These are phyloP conservation scores for Glycyrrhiza uralensis DNA, from an alignment of 306 rosid genomes.

Conservation along the genomic window DNA sequence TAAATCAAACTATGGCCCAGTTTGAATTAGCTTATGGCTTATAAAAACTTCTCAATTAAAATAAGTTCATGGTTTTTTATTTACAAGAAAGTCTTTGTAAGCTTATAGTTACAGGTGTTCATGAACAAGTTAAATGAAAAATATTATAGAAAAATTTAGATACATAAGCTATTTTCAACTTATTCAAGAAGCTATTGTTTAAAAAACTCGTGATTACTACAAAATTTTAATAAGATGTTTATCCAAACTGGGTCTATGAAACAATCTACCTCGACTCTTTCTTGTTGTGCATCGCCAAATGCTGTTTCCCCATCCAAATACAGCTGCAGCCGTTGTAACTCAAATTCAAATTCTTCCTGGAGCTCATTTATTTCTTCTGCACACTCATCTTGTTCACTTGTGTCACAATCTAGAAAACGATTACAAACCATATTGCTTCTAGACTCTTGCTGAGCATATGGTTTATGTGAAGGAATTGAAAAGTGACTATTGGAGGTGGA, in stretches of 20 bases:
- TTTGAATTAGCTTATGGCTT: no score
- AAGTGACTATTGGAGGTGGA: slow-evolving; percentile 38
- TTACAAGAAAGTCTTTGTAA: no score
- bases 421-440: slow-evolving; percentile 25
- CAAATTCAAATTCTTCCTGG: slow-evolving; percentile 73
- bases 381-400: slow-evolving; percentile 33
- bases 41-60: no score
- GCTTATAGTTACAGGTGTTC: no score
- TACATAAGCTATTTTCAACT: no score
- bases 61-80: no score
- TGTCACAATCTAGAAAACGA: slow-evolving; percentile 20
- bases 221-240: no score
- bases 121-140: no score
- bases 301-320: slow-evolving; percentile 60
- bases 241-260: no score
- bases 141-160: no score
- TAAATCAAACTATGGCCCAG: background rate
- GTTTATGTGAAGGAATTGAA: slow-evolving; percentile 39
- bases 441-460: slow-evolving; percentile 27
- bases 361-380: slow-evolving; percentile 60
- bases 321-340: slow-evolving; percentile 68
- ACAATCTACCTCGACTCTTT: slow-evolving; percentile 43
- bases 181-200: no score
- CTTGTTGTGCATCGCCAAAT: slow-evolving; percentile 31
- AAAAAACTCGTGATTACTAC: no score